A percentile compares a stretch with the other conserved stretches of the same genome.
These are phyloP conservation scores for Talaromyces sp. DNA, from an alignment of 2,329 filamentous ascomycete species.

Conservation along the genomic window DNA sequence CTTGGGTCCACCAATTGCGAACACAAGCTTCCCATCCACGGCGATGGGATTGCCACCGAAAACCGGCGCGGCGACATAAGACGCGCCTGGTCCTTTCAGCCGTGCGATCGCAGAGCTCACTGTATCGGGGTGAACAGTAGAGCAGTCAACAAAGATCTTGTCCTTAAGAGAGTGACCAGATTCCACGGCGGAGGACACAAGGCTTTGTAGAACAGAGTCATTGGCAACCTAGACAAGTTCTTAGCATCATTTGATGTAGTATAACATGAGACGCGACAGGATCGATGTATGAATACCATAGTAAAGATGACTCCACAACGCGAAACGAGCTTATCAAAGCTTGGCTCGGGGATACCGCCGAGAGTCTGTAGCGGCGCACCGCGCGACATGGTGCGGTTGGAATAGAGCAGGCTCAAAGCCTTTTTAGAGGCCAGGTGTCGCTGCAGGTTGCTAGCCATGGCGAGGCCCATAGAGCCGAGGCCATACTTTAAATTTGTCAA, in stretches of 20 bases:
- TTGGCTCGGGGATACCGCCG: slow-evolving; percentile 36
- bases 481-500: slow-evolving; percentile 35
- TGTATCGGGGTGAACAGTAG: slow-evolving; percentile 80
- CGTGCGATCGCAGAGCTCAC: slow-evolving; percentile 36
- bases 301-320: slow-evolving; percentile 46
- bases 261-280: not conserved
- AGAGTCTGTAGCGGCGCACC: slow-evolving; percentile 40
- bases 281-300: slow-evolving; percentile 30
- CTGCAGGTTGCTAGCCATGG: slow-evolving; percentile 49
- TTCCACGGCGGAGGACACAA: slow-evolving; percentile 31
- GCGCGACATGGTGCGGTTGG: slow-evolving; percentile 46
- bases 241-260: too few relatives aligned
- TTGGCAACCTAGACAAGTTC: slow-evolving; percentile 40
- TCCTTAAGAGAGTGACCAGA: slow-evolving; percentile 53
- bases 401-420: slow-evolving; percentile 38
- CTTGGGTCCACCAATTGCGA: slow-evolving; percentile 45
- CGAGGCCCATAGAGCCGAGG: slow-evolving; percentile 50
- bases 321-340: slow-evolving; percentile 37
- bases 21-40: slow-evolving; percentile 50
- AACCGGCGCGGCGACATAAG: slow-evolving; percentile 46
- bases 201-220: slow-evolving; percentile 40
- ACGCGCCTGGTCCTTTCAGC: slow-evolving; percentile 38
- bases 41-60: slow-evolving; percentile 50
- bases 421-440: slow-evolving; percentile 40
- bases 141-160: slow-evolving; percentile 85